Evolutionary conservation across 2,329 filamentous ascomycete species (phyloP).

Genomic region (Botryosphaeria dothidea): DNA sequence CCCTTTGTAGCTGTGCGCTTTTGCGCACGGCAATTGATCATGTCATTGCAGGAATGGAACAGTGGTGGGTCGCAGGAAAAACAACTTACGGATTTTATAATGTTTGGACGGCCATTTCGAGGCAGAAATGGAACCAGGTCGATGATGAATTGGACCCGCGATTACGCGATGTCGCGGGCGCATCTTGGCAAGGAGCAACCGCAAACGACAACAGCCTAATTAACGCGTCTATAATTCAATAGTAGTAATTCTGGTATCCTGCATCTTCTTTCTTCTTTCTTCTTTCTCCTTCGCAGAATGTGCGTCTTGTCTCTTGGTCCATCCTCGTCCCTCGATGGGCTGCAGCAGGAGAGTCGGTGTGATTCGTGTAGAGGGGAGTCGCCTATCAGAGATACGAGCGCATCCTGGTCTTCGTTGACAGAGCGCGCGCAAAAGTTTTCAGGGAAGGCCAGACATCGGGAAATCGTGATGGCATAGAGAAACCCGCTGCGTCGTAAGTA

Average conservation of each 20-base stretch:
- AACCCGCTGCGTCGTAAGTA: neutral
- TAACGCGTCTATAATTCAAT: constrained; percentile 6
- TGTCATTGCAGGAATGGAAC: constrained; percentile 11
- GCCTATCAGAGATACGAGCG: constrained; percentile 8
- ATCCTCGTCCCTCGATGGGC: neutral
- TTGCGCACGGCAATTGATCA: constrained; percentile 17
- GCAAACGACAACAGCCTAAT: neutral
- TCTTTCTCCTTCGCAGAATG: neutral
- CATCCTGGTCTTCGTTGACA: neutral
- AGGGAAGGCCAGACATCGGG: neutral
- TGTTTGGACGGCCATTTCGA: constrained; percentile 11
- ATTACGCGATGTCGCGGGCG: neutral
- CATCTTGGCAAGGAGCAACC: neutral
- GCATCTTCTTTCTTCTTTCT: neutral
- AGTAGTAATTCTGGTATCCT: neutral
- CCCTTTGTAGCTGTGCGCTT: constrained; percentile 20
- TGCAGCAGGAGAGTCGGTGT: neutral
- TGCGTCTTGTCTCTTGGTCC: neutral
- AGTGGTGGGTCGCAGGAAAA: neutral
- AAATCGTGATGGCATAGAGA: neutral
- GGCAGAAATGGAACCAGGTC: neutral
- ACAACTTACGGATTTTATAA: neutral
- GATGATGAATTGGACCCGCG: constrained; percentile 1
- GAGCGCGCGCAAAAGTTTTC: neutral
- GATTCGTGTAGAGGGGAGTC: constrained; percentile 1